Evolutionary conservation across 352 stramenopile species (phyloP), one percentile per base, ranked within the genome.

Genomic region (Globisporangium solare): DNA sequence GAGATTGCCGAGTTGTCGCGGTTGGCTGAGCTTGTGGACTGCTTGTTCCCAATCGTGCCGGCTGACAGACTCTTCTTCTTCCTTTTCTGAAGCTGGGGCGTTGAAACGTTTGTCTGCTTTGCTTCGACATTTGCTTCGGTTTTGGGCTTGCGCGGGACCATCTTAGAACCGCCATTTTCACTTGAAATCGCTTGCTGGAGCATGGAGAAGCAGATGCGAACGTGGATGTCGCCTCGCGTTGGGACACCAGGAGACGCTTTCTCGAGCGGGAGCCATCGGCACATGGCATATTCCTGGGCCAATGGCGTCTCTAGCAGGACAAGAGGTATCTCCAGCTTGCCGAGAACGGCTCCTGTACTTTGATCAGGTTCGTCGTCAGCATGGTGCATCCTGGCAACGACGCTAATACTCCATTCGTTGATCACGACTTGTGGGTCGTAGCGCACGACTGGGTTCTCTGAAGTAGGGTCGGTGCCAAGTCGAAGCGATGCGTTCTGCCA

Each of bases 251-350:
- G 48, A 31, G 51, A 51, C 8, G 61, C 51, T 41, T 66, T 73
- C 35, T 84, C 73, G 1, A 88, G 63, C 3, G 78, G 78, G 48
- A 88, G 86, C 78, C 78, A 88, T 13, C 78, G 69, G 18, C 56
- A 80, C 51, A 88, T 71, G 0, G 67, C 64, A 51, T 77, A 83
- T 15, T 73, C 42, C 37, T 69, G 58, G 0, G 78, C 76, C 1
- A 86, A 51, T 11, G 75, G 63, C n/a, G 74, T 76, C 50, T 82
- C 73, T 6, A 88, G 54, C 18, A 86, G 49, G 14, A 61, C 67
- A 22, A 88, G 39, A 22, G 75, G 67, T 7, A 88, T 68, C 35
- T 60, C 54, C 6, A 88, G 39, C 12, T 56, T 64, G 39, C 76
- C 76, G 21, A 82, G 51, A 51, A 43, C 6, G 59, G 24, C 27